phyloP scores from a whole-genome alignment of 179 eudicot genomes.

The Beta corolliflora region DNA sequence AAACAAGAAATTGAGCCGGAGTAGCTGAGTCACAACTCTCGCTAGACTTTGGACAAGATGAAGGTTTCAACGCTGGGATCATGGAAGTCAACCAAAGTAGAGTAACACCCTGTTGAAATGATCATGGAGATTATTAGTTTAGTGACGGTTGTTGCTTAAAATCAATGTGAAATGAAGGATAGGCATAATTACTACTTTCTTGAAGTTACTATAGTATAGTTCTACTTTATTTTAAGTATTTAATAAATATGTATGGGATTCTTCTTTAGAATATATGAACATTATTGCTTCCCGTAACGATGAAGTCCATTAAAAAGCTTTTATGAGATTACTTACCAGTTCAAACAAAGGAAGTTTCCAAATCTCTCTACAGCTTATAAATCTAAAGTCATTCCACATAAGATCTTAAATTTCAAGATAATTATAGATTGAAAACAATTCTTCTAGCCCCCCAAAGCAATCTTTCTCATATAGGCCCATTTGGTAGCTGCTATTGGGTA shows the following conservation, averaged over 20 bases:
- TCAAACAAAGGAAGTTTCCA: not conserved
- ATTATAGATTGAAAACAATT: too few species aligned
- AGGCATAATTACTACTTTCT: too few species aligned
- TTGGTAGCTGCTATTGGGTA: too few species aligned
- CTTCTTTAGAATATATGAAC: too few species aligned
- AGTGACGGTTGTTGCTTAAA: not conserved
- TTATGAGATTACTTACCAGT: not conserved
- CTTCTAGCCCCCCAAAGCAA: too few species aligned
- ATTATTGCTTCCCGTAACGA: not conserved
- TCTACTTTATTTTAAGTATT: not conserved
- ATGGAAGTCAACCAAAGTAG: conserved; percentile 30
- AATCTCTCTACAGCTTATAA: too few species aligned
- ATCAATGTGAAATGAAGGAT: not conserved
- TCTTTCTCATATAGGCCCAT: too few species aligned
- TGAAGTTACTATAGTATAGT: too few species aligned
- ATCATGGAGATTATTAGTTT: not conserved
- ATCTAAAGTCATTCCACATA: too few species aligned
- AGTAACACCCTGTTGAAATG: conserved; percentile 22
- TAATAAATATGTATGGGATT: too few species aligned
- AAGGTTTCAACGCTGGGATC: conserved; percentile 26
- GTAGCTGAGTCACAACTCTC: conserved; percentile 23
- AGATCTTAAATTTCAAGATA: too few species aligned
- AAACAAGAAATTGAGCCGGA: conserved; percentile 18
- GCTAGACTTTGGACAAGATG: conserved; percentile 16
- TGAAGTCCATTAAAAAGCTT: not conserved